These are phyloP conservation scores for Herpetospermum pedunculosum DNA, from an alignment of 306 rosid species.

Conservation along the genomic window DNA sequence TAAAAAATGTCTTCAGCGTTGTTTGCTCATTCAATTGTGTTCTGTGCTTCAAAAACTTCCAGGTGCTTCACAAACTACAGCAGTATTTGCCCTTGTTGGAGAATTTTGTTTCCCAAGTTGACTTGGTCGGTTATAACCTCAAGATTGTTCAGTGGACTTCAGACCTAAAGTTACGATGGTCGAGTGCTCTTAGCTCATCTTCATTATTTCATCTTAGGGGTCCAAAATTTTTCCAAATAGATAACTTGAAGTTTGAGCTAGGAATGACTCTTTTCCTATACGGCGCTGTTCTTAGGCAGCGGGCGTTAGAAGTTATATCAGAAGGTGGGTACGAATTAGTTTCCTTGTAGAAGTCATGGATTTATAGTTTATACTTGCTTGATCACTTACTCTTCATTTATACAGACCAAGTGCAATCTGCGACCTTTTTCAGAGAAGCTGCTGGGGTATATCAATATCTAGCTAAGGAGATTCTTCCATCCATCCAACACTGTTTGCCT, in stretches of 20 bases:
- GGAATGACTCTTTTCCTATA: constrained; percentile 55
- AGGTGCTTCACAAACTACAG: constrained; percentile 55
- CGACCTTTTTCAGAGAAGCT: constrained; percentile 57
- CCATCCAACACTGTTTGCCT: constrained; percentile 21
- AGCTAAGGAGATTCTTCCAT: constrained; percentile 46
- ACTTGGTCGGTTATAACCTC: constrained; percentile 10
- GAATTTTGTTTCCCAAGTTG: constrained; percentile 31
- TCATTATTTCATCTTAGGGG: constrained; percentile 39
- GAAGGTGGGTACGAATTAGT: constrained; percentile 28
- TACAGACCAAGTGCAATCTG: constrained; percentile 53
- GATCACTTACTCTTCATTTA: constrained; percentile 16
- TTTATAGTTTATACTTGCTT: constrained; percentile 8
- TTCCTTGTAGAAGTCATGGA: neutral
- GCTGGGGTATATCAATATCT: constrained; percentile 65
- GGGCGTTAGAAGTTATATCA: constrained; percentile 56
- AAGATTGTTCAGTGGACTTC: constrained; percentile 29
- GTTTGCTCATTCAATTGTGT: neutral
- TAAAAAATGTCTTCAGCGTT: neutral
- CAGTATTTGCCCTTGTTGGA: constrained; percentile 65
- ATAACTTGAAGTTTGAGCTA: constrained; percentile 48
- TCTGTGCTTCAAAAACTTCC: constrained; percentile 13
- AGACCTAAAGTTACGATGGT: constrained; percentile 50
- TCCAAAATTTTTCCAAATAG: constrained; percentile 43
- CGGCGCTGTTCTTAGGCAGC: constrained; percentile 52
- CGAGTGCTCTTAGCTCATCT: constrained; percentile 45